A percentile compares a stretch with the other conserved stretches of the same genome.
Evolutionary conservation across 163 green algal genomes (phyloP).

Genomic region (Scenedesmus sp.): DNA sequence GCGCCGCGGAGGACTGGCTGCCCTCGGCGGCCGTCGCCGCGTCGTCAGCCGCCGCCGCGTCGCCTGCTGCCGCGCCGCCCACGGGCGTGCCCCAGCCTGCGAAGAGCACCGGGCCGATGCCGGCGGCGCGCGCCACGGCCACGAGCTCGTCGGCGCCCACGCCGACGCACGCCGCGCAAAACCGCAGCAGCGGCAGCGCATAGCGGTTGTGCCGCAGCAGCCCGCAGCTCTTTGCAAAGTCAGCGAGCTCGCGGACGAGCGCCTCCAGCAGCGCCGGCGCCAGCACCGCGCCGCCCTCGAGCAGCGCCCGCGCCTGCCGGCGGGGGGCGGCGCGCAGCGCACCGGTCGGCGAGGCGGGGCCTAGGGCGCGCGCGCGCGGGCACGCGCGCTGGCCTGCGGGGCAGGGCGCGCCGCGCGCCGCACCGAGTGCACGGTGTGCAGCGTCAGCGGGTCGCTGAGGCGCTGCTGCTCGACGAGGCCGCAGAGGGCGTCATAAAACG

Average conservation of each 20-base stretch:
- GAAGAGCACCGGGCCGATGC: slow-evolving; percentile 53
- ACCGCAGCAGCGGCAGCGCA: slow-evolving; percentile 59
- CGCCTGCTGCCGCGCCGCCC: no score
- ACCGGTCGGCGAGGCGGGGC: no score
- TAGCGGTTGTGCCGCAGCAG: slow-evolving; percentile 55
- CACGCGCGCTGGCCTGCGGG: neutral
- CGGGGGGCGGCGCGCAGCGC: no score
- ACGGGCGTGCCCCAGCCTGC: no score
- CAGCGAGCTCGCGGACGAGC: slow-evolving; percentile 51
- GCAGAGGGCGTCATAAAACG: slow-evolving; percentile 71
- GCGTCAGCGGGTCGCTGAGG: slow-evolving; percentile 66
- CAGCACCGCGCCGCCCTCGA: slow-evolving; percentile 63
- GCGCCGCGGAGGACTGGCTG: no score
- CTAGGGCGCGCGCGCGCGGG: no score
- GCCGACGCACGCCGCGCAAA: slow-evolving; percentile 62
- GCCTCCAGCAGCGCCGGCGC: slow-evolving; percentile 54
- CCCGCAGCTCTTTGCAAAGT: slow-evolving; percentile 49
- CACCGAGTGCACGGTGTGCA: slow-evolving; percentile 67
- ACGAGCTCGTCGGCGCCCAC: slow-evolving; percentile 52
- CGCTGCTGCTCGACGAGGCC: slow-evolving; percentile 66
- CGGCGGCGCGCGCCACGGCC: slow-evolving; percentile 45
- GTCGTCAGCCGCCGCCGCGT: no score
- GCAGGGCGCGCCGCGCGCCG: neutral
- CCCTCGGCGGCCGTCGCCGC: no score
- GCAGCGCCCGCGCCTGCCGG: slow-evolving; percentile 53